Evolutionary conservation across 2,329 filamentous ascomycete species (phyloP).

Genomic region (Colletotrichum truncatum): DNA sequence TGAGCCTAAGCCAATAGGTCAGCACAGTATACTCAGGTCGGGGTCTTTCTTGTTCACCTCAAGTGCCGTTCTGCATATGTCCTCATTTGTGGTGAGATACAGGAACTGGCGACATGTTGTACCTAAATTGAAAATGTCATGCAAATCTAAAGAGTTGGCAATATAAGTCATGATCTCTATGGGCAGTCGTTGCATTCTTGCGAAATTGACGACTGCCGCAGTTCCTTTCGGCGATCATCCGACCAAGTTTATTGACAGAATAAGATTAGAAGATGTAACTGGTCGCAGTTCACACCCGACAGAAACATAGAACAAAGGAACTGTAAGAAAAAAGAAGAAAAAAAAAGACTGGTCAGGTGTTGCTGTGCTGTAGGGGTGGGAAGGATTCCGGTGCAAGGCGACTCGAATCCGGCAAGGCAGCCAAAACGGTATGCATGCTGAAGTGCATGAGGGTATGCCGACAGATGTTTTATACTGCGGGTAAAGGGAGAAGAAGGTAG

Average conservation of each 20-base stretch:
- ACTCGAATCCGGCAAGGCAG: not conserved
- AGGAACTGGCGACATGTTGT: constrained; percentile 60
- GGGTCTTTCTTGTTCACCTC: constrained; percentile 54
- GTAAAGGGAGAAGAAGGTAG: too few species aligned
- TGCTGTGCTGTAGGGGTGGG: too few species aligned
- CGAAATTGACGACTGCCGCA: not conserved
- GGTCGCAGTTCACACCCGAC: not conserved
- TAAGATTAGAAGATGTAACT: not conserved
- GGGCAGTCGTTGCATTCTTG: constrained; percentile 51
- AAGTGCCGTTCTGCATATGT: constrained; percentile 65
- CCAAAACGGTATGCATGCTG: too few species aligned
- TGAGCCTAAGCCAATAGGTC: constrained; percentile 33
- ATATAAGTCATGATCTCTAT: constrained; percentile 73
- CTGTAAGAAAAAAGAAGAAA: too few species aligned
- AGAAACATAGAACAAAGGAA: not conserved
- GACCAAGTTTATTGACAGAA: not conserved
- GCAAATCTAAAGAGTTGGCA: constrained; percentile 60
- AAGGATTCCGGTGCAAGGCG: not conserved
- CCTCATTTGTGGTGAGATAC: constrained; percentile 60
- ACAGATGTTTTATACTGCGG: too few species aligned
- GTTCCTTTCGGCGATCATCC: not conserved
- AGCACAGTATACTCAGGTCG: constrained; percentile 12
- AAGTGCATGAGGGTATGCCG: too few species aligned
- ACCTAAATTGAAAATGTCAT: constrained; percentile 67
- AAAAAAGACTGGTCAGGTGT: too few species aligned